Evolutionary conservation across 1,284 basidiomycete species (phyloP).

Genomic region (Apiotrichum gracile): DNA sequence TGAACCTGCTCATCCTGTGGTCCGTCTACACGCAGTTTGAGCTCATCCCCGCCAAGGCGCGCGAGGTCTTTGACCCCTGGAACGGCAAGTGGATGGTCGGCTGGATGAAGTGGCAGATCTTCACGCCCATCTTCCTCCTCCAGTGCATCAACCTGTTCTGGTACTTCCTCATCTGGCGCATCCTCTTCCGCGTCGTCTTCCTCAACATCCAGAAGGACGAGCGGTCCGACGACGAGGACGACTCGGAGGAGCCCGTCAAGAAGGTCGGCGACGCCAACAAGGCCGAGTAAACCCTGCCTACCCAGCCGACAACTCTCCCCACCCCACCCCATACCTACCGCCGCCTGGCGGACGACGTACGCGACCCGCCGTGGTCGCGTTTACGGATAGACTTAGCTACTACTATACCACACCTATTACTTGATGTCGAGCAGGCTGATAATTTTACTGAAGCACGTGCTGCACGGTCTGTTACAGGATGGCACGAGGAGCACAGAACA

Average conservation of each 20-base stretch:
- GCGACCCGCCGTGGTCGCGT: background rate
- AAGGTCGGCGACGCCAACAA: conserved; percentile 14
- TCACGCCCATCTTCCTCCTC: conserved; percentile 65
- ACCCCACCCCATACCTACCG: background rate
- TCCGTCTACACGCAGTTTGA: conserved; percentile 80
- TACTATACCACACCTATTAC: background rate
- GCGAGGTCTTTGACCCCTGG: conserved; percentile 53
- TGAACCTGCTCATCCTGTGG: conserved; percentile 80
- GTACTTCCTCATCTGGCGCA: conserved; percentile 74
- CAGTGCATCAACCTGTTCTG: conserved; percentile 85
- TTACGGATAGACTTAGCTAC: background rate
- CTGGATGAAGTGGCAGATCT: conserved; percentile 82
- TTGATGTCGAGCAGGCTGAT: too few species aligned
- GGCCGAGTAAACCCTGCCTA: conserved; percentile 3
- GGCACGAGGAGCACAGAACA: too few species aligned
- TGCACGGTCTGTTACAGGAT: too few species aligned
- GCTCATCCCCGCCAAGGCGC: conserved; percentile 63
- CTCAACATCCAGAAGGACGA: conserved; percentile 44
- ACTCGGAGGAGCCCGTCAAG: conserved; percentile 20
- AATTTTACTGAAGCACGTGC: too few species aligned
- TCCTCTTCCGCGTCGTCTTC: conserved; percentile 52
- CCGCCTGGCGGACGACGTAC: background rate
- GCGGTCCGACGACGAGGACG: conserved; percentile 49
- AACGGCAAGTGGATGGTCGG: conserved; percentile 64
- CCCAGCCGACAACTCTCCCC: background rate